phyloP scores from a whole-genome alignment of 1,284 basidiomycete genomes.

The Irpex lacteus region DNA sequence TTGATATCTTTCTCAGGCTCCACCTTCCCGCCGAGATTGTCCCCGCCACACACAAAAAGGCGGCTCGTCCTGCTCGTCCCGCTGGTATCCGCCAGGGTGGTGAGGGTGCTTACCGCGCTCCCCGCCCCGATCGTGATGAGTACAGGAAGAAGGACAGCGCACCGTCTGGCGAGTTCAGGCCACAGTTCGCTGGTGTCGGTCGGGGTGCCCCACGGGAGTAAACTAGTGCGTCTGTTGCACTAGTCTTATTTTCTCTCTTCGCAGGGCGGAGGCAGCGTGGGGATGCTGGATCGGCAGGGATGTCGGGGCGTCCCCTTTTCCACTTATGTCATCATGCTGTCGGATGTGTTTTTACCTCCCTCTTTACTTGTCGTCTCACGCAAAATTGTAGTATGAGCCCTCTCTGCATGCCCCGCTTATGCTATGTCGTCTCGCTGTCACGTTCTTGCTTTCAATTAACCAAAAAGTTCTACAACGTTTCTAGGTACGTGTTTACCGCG shows the following conservation, averaged over 20 bases:
- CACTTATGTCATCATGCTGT: conserved; percentile 11
- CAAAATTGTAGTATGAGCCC: conserved; percentile 39
- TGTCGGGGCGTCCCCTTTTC: conserved; percentile 12
- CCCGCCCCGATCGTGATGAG: conserved; percentile 86
- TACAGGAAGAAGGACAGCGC: conserved; percentile 87
- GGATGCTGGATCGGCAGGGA: conserved; percentile 12
- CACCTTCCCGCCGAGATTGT: conserved; percentile 94
- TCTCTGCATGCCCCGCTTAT: conserved; percentile 33
- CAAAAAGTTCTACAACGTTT: conserved; percentile 34
- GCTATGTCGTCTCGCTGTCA: conserved; percentile 30
- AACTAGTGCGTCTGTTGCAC: conserved; percentile 14
- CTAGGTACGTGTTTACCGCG: conserved; percentile 10
- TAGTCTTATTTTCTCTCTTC: conserved; percentile 2
- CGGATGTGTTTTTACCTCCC: conserved; percentile 24
- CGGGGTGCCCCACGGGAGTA: conserved; percentile 76
- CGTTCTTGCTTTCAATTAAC: conserved; percentile 22
- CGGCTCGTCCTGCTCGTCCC: conserved; percentile 72
- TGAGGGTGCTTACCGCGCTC: conserved; percentile 81
- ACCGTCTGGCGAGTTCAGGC: conserved; percentile 79
- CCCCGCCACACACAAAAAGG: conserved; percentile 94
- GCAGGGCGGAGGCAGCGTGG: conserved; percentile 10
- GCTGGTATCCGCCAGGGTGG: conserved; percentile 65
- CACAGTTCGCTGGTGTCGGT: conserved; percentile 83
- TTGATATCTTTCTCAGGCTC: conserved; percentile 51
- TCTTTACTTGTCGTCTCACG: conserved; percentile 14